Evolutionary conservation across 75 land plant genomes (phyloP), one percentile per base, ranked within the genome.

Genomic region (Sequoiadendron giganteum): DNA sequence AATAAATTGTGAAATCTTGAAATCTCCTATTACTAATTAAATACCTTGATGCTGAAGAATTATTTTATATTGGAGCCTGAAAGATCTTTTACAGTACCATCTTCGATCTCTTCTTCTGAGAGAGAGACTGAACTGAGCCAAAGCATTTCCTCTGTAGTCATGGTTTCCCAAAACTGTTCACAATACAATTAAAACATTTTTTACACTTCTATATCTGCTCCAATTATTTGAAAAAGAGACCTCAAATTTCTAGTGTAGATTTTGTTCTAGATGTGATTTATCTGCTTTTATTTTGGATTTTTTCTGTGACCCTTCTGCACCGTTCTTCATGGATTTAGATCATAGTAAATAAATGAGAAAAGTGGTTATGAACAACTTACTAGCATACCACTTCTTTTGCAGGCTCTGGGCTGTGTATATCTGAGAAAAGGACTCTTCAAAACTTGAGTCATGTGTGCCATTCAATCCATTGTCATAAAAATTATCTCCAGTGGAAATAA

Each of bases 351-450:
- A n/a, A 10, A 13, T 21, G 83, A 30, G 6, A 88, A 0, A 16
- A 55, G 5, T 16, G 55, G 38, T 83, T 48, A 3, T 25, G 36
- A 75, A 30, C 48, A 32, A 40, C 39, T 30, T 87, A 92, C 93
- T 90, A 25, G 91, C 55, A 30, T 89, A 92, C 93, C 93, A 92
- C 14, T 70, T 79, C 80, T 42, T 92, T 52, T 91, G 93, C 78
- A 92, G 75, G 86, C 93, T 92, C 58, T 87, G 81, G 11, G 93
- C 93, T 38, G 93, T 92, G 89, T 91, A 92, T n/a, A 92, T 78
- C 56, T 89, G 61, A 21, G 90, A 77, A 83, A 92, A 92, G 1
- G 93, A 92, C 14, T 83, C 40, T 18, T 85, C 32, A 80, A 92
- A 92, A 21, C 88, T 89, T 18, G 85, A 82, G 28, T 92, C 93